Evolutionary conservation across 345 rosid genomes (phyloP), one percentile per base, ranked within the genome.

Genomic region (Acer negundo): DNA sequence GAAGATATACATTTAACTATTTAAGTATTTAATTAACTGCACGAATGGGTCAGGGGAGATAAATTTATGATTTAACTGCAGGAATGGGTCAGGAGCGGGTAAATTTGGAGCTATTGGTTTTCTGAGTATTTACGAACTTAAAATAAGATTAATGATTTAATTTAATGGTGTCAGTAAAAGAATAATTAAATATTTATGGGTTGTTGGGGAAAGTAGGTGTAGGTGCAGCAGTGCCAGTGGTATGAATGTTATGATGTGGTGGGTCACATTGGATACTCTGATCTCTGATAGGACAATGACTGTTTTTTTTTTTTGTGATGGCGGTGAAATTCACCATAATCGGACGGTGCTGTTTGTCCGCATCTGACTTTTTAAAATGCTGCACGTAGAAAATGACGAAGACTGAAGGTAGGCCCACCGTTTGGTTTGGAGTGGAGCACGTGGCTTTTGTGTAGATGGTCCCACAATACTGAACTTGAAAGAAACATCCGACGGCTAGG

Each of bases 191-290:
- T 17, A 46, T 24, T 59, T 75, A 17, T 42, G 15, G 72, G 53
- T 63, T 53, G 74, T 64, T 61, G 73, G 40, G 1, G 1, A 26
- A 22, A 70, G 76, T 70, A 10, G 79, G 62, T 70, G 68, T 31
- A 16, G 31, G 12, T 12, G 23, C 3, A 31, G 6, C 22, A 22
- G 13, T 59, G 7, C 2, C 22, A 22, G 13, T 59, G 7, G 31
- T 28, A 28, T 24, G 26, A 1, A 24, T 24, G 2, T 59, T 59
- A 59, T 20, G 24, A 10, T 26, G 22, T 47, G 47, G 47, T 35
- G 46, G 26, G 35, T 12, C 9, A 24, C 79, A 53, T 80, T 15
- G 82, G 82, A 75, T 80, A 6, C 82, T 75, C 79, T 63, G 75
- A 17, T 26, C 9, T 59, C 51, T 78, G 62, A 40, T 40, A 1